Percentiles rank a stretch among this genome's conserved stretches.
Evolutionary conservation across 805 yeast species (phyloP).

Genomic region (Sugiyamaella smithiae): DNA sequence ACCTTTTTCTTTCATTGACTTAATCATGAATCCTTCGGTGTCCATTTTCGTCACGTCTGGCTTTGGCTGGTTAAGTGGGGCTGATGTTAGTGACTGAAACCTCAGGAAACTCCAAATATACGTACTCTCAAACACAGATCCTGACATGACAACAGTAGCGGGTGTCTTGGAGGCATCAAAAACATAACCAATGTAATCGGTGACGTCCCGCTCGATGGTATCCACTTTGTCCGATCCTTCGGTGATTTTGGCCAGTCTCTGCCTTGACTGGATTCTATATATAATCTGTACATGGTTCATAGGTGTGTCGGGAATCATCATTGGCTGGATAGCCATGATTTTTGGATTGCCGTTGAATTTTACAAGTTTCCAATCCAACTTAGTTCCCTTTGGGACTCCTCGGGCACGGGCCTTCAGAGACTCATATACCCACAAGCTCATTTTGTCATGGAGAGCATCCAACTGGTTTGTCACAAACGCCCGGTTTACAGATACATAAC

Average conservation of each 20-base stretch:
- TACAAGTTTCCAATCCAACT: slow-evolving; percentile 72
- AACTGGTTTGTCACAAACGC: slow-evolving; percentile 67
- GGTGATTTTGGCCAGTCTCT: slow-evolving; percentile 51
- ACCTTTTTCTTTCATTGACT: slow-evolving; percentile 37
- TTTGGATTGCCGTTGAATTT: slow-evolving; percentile 71
- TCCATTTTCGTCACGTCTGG: slow-evolving; percentile 33
- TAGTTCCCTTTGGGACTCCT: slow-evolving; percentile 54
- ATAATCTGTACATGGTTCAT: slow-evolving; percentile 56
- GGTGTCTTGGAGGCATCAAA: slow-evolving; percentile 55
- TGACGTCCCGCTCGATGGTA: slow-evolving; percentile 50
- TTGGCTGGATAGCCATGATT: slow-evolving; percentile 64
- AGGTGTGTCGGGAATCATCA: slow-evolving; percentile 57
- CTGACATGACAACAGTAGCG: slow-evolving; percentile 57
- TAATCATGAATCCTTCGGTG: slow-evolving; percentile 26
- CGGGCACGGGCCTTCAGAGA: slow-evolving; percentile 52
- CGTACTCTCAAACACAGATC: slow-evolving; percentile 62
- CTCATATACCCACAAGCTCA: slow-evolving; percentile 63
- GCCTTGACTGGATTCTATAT: slow-evolving; percentile 61
- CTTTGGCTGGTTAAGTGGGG: slow-evolving; percentile 32
- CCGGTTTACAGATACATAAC: slow-evolving; percentile 72
- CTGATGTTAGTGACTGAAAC: slow-evolving; percentile 12
- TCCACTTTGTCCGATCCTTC: slow-evolving; percentile 45
- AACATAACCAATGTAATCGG: slow-evolving; percentile 59
- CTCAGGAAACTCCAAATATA: too few relatives aligned
- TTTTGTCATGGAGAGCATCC: slow-evolving; percentile 41